These are phyloP conservation scores for Penicillium mononematosum DNA, from an alignment of 495 filamentous ascomycete genomes.

Conservation along the genomic window DNA sequence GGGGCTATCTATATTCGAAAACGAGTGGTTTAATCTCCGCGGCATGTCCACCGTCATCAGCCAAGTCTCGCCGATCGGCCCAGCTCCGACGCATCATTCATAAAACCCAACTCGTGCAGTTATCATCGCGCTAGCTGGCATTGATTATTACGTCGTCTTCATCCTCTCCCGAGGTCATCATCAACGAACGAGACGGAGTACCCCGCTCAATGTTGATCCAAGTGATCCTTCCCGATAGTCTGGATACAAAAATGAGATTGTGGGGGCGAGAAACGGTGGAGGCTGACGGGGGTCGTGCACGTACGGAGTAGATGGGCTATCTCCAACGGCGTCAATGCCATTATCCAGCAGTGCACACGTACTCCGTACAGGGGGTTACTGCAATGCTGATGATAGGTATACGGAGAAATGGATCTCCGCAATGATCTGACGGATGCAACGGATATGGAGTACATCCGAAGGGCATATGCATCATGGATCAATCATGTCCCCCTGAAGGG, in stretches of 20 bases:
- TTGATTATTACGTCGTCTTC: background rate
- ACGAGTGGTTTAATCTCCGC: background rate
- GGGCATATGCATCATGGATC: no score
- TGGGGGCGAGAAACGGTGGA: background rate
- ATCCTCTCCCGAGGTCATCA: background rate
- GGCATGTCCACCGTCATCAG: background rate
- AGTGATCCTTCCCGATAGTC: background rate
- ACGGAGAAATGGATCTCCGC: no score
- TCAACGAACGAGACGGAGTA: background rate
- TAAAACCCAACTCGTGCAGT: background rate
- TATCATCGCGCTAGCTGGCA: background rate
- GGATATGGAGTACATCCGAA: no score
- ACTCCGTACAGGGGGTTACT: background rate
- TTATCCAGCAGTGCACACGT: background rate
- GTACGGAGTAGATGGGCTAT: background rate
- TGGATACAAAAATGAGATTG: background rate
- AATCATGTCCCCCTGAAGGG: no score
- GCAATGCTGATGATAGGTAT: no score
- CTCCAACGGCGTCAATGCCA: background rate
- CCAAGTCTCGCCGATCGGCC: background rate
- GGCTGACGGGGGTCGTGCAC: background rate
- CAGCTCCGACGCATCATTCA: background rate
- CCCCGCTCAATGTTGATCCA: background rate
- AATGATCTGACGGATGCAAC: no score
- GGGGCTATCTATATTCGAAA: background rate